A percentile compares a stretch with the other conserved stretches of the same genome.
Evolutionary conservation across 768 basidiomycete species (phyloP).

Genomic region (Pilatotrama ljubarskyi): DNA sequence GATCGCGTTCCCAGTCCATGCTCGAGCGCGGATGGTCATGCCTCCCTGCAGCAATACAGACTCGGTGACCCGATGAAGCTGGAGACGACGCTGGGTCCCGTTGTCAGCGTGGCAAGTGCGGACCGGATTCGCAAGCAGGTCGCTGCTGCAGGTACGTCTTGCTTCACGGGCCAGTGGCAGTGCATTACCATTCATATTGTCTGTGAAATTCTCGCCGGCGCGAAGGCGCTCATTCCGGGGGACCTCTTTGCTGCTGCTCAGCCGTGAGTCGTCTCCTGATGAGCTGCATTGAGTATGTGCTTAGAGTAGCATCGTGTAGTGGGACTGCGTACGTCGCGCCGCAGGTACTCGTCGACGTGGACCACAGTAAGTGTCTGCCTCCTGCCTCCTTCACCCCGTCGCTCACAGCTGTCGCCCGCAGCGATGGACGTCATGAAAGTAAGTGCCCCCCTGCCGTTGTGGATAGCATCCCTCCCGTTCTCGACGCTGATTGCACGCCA

Average conservation of each 20-base stretch:
- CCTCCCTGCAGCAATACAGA: slow-evolving; percentile 58
- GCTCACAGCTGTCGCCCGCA: slow-evolving; percentile 29
- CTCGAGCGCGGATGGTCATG: no score
- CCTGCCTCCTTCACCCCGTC: background rate
- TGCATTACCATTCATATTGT: background rate
- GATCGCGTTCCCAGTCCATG: no score
- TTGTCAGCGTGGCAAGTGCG: slow-evolving; percentile 87
- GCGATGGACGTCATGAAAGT: slow-evolving; percentile 95
- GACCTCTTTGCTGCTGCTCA: slow-evolving; percentile 66
- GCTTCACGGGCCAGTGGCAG: background rate
- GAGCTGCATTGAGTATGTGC: background rate
- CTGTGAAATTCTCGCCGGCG: slow-evolving; percentile 68
- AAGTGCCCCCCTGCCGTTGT: slow-evolving; percentile 10
- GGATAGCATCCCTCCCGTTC: background rate
- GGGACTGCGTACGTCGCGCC: slow-evolving; percentile 89
- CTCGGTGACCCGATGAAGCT: slow-evolving; percentile 82
- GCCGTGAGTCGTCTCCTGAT: slow-evolving; percentile 45
- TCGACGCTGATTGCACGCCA: background rate
- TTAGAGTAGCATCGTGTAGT: slow-evolving; percentile 35
- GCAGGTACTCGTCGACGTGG: slow-evolving; percentile 85
- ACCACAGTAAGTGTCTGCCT: slow-evolving; percentile 65
- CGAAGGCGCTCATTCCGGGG: slow-evolving; percentile 71
- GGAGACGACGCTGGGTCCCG: slow-evolving; percentile 86
- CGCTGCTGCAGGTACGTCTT: slow-evolving; percentile 66
- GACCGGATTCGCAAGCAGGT: slow-evolving; percentile 85